A percentile compares a stretch with the other conserved stretches of the same genome.
Evolutionary conservation across 2,329 filamentous ascomycete species (phyloP).

Genomic region (Botryotinia narcissicola): DNA sequence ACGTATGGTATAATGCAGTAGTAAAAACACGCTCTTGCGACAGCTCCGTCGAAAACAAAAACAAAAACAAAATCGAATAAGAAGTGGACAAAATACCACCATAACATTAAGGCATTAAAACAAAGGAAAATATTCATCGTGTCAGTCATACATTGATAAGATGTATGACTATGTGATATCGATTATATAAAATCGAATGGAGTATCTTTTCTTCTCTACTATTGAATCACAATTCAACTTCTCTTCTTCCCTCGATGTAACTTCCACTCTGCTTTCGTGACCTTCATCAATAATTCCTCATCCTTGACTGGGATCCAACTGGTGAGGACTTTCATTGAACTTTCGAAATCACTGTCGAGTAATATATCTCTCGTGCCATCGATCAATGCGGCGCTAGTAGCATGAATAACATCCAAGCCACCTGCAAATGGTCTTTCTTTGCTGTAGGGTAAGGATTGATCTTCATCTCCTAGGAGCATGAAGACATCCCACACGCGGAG

Average conservation of each 20-base stretch:
- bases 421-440: conserved; percentile 49
- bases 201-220: not conserved
- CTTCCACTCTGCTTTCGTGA: conserved; percentile 86
- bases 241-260: conserved; percentile 49
- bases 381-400: conserved; percentile 83
- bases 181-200: not conserved
- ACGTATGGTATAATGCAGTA: conserved; percentile 21
- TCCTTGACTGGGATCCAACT: conserved; percentile 93
- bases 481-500: conserved; percentile 98
- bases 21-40: not conserved
- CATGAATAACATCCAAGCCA: conserved; percentile 84
- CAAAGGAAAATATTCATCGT: conserved; percentile 12
- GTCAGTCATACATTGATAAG: not conserved
- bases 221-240: conserved; percentile 1
- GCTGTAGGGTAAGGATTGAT: conserved; percentile 41
- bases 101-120: conserved; percentile 15
- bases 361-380: conserved; percentile 87
- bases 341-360: conserved; percentile 92
- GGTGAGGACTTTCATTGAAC: conserved; percentile 94
- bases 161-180: not conserved
- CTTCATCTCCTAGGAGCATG: conserved; percentile 81
- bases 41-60: not conserved
- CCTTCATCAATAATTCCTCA: conserved; percentile 88
- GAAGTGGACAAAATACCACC: not conserved
- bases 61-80: not conserved